phyloP scores from a whole-genome alignment of 306 rosid genomes.

The Lathyrus aphaca region DNA sequence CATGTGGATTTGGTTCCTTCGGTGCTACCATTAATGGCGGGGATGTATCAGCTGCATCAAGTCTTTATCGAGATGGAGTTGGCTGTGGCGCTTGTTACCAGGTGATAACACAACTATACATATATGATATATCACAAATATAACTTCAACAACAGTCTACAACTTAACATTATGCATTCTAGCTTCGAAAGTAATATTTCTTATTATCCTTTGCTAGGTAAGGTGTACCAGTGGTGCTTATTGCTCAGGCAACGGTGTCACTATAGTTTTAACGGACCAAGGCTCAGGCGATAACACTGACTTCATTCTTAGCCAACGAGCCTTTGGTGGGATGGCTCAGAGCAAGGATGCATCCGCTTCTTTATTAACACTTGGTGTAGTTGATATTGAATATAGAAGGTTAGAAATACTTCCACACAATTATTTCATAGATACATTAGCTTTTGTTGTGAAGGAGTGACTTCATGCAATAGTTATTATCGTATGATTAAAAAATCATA shows the following conservation, averaged over 20 bases:
- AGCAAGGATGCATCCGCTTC: constrained; percentile 56
- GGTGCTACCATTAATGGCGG: constrained; percentile 91
- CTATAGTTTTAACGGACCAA: constrained; percentile 75
- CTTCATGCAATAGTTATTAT: background rate
- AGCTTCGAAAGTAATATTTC: constrained; percentile 9
- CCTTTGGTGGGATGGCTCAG: constrained; percentile 74
- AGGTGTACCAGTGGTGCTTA: constrained; percentile 65
- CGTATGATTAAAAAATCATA: background rate
- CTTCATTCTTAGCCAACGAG: constrained; percentile 74
- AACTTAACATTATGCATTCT: background rate
- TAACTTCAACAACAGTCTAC: constrained; percentile 5
- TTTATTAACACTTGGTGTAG: constrained; percentile 62
- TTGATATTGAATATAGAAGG: constrained; percentile 79
- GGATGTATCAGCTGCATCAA: constrained; percentile 83
- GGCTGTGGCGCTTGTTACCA: constrained; percentile 98
- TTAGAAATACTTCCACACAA: constrained; percentile 34
- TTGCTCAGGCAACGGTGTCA: constrained; percentile 75
- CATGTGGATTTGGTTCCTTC: constrained; percentile 84
- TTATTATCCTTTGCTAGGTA: constrained; percentile 49
- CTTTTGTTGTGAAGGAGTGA: background rate
- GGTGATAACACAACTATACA: constrained; percentile 44
- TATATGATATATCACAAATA: constrained; percentile 14
- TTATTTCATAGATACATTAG: constrained; percentile 27
- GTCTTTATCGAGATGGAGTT: constrained; percentile 72
- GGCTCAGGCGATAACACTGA: constrained; percentile 70